Evolutionary conservation across 805 yeast genomes (phyloP), one percentile per base, ranked within the genome.

Genomic region (Ogataea pilisensis): DNA sequence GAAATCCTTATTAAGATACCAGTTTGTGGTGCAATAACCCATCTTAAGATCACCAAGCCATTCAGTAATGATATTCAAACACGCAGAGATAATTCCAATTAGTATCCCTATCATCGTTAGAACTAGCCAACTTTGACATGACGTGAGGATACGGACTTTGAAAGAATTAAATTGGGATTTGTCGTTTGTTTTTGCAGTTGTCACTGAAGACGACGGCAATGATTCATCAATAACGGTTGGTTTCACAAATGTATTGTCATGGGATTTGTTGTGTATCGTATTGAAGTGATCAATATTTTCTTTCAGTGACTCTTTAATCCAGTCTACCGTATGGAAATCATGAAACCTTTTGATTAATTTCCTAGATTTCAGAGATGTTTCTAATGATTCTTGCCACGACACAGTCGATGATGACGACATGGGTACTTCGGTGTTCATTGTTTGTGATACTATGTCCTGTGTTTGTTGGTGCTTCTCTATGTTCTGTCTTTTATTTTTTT

Each of bases 21-120:
- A 78, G 25, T 79, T 77, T 16, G 72, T 61, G 2, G 76, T 58
- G 64, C 99, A 93, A 61, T 82, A 78, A 0, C 99, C 99, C 2
- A 76, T 65, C 45, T 88, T 78, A 46, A 89, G 61, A 53, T 82
- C 82, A 3, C 88, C 83, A n/a, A 93, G 64, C 76, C 90, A 88
- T 38, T 87, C 91, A 0, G 98, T 88, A 14, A 88, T 72, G 14
- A 91, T 76, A 53, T 86, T 89, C 39, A 93, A 65, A 14, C 75
- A 69, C 0, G 88, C 95, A 0, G 99, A 98, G 29, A 88, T 81
- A 2, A 76, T 53, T 4, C 99, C 99, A 39, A 90, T 83, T 3
- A 72, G 47, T 1, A 82, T 57, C 0, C 98, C 99, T 44, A 88
- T 85, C 2, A 73, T 50, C 0, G 90, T 82, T 27, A 93, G 65